phyloP scores from a whole-genome alignment of 1,284 basidiomycete genomes.

The Moesziomyces antarcticus region DNA sequence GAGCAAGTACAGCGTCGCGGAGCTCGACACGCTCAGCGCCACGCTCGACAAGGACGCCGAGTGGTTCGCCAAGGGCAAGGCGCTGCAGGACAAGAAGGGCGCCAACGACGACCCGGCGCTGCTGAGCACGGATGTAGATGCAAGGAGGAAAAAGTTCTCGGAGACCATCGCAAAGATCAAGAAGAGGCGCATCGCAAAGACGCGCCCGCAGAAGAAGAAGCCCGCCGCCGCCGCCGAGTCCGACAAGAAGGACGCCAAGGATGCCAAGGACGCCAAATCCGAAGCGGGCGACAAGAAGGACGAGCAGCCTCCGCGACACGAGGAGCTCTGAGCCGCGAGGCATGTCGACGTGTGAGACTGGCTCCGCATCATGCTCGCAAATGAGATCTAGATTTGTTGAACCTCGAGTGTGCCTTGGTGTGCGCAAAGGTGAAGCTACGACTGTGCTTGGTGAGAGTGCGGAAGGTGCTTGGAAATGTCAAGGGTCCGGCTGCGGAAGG shows the following conservation, averaged over 20 bases:
- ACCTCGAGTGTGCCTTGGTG: neutral
- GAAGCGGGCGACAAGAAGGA: conserved; percentile 25
- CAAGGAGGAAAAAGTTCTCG: conserved; percentile 58
- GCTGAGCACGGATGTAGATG: conserved; percentile 60
- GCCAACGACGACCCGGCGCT: conserved; percentile 62
- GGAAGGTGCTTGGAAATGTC: no score
- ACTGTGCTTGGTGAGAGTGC: no score
- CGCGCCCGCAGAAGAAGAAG: conserved; percentile 50
- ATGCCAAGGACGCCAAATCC: conserved; percentile 1
- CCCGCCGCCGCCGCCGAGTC: conserved; percentile 6
- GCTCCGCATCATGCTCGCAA: neutral
- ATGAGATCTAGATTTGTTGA: neutral
- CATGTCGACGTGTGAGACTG: no score
- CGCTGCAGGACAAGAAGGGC: conserved; percentile 52
- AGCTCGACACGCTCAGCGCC: conserved; percentile 59
- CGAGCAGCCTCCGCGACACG: conserved; percentile 24
- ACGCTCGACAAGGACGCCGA: conserved; percentile 56
- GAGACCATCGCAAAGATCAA: conserved; percentile 61
- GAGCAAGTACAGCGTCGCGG: conserved; percentile 64
- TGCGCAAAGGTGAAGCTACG: neutral
- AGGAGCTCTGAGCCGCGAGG: conserved; percentile 29
- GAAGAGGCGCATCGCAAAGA: conserved; percentile 63
- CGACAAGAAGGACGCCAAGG: conserved; percentile 9
- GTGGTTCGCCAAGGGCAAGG: conserved; percentile 64
- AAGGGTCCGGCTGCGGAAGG: no score